Evolutionary conservation across 345 rosid species (phyloP), one percentile per base, ranked within the genome.

Genomic region (Brassica cretica): DNA sequence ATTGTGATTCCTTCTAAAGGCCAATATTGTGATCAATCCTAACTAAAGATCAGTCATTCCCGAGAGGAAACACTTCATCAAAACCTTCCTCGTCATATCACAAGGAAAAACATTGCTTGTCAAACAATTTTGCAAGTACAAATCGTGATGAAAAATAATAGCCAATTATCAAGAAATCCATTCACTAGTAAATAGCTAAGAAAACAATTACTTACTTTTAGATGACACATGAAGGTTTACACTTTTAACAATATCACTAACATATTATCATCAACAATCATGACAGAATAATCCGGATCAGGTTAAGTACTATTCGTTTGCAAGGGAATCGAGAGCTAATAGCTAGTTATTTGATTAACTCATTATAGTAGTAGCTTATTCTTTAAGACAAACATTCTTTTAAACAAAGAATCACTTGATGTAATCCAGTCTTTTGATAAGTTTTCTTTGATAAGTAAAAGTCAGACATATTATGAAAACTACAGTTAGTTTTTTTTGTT

Each of bases 381-480:
- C 44, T 37, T 37, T 37, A 37, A 37, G 11, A 37, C 44, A 37
- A 37, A 37, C 44, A 37, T 37, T 37, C 37, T 32, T 35, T 35
- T 35, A 35, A 35, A 35, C 2, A 35, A 35, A 35, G 0, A 35
- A 35, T 35, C 41, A 35, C 9, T 37, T 94, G 37, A 5, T 5
- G 37, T 33, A 33, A 33, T 33, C 37, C 37, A 33, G 37, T 33
- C 37, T 33, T 33, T 33, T 33, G 37, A 37, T 37, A 37, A 37
- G 41, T 37, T 37, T 37, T 7, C 41, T 37, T 37, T 6, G 41
- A 37, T 37, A 37, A 37, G 41, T 6, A 37, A 37, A 8, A 37
- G 37, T 33, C 37, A 33, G 37, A 33, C 37, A 37, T 2, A 37
- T 1, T 37, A 37, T 37, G 41, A 37, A 37, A 37, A 37, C 41